Evolutionary conservation across 495 filamentous ascomycete genomes (phyloP), one percentile per base, ranked within the genome.

Genomic region (Immersiella caudata): DNA sequence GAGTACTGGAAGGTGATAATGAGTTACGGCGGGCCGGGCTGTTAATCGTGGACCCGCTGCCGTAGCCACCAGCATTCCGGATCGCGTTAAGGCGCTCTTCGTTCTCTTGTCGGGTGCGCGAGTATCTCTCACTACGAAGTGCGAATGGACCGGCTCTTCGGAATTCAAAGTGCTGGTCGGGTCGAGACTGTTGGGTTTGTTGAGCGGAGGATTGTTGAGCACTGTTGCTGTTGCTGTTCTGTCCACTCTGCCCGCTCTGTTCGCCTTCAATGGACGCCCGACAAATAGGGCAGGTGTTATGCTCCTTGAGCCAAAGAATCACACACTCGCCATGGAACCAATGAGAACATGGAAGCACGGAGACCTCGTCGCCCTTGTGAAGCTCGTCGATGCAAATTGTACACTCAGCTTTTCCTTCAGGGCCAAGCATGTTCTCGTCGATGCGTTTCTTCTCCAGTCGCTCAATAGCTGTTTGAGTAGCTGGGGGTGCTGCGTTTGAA

Each of bases 381-480:
- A 96, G 88, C 1, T 91, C 84, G 64, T 97, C 94, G 84, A 97
- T 98, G 74, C 95, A 99, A 66, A 97, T 94, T 25, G 91, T 92
- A 73, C 93, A 97, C 69, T 96, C 94, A 3, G 85, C 91, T 66
- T 83, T 84, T 4, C 80, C 76, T 55, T 87, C 85, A 0, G 79
- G 70, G 1, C 76, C 91, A 25, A 94, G 78, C 86, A 93, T 89
- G 50, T 88, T 83, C 40, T 81, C 79, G 54, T 90, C 83, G 4
- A 93, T 77, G 35, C 79, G 82, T 68, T 89, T 91, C 73, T 86
- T 91, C 0, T 91, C 91, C 0, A 99, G 79, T 18, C 83, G 80
- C 5, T 82, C 85, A 68, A 99, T 97, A 2, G 90, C 91, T 14
- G 81, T 83, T 36, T 87, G 85, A 1, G 90, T 77, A 40, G 95